Evolutionary conservation across 331 rosid genomes (phyloP), one percentile per base, ranked within the genome.

Genomic region (Cydonia oblonga): DNA sequence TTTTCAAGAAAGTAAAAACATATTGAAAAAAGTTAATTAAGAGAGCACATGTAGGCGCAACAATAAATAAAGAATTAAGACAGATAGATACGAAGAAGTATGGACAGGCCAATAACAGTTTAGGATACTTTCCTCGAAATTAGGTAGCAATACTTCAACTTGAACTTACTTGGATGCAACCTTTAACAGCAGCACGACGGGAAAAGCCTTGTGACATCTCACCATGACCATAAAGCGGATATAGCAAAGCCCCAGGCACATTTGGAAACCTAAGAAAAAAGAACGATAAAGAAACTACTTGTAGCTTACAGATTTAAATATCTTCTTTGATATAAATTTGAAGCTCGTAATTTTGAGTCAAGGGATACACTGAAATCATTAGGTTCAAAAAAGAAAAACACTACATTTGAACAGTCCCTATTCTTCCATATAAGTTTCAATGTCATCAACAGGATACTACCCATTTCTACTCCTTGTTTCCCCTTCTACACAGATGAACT

Each of bases 131-230:
- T 40, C 46, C 29, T 62, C 19, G 51, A 69, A 24, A 7, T n/a
- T 2, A 25, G 64, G 33, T 9, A 22, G 29, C 70, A 73, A 76
- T 29, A 67, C 59, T 18, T 70, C 24, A 20, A 20, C 51, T 72
- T 75, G 62, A 86, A 86, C 98, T 88, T 91, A 91, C 97, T 70
- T 91, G 84, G 68, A 91, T 77, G 90, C 96, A 91, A 63, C 96
- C 96, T 82, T 91, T 95, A 65, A 95, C 97, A 80, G 99, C 97
- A 71, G 97, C 97, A 65, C 93, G 92, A 14, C 96, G 96, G 64
- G 92, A 88, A 84, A 89, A 95, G 66, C 92, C 96, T 84, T 89
- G 96, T 38, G 92, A 84, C 54, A 91, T 82, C 80, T 95, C 99
- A 72, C 97, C 96, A 69, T 84, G 86, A 70, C 99, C 99, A 59